phyloP scores from a whole-genome alignment of 805 yeast genomes.

The Wickerhamiella musiphila region DNA sequence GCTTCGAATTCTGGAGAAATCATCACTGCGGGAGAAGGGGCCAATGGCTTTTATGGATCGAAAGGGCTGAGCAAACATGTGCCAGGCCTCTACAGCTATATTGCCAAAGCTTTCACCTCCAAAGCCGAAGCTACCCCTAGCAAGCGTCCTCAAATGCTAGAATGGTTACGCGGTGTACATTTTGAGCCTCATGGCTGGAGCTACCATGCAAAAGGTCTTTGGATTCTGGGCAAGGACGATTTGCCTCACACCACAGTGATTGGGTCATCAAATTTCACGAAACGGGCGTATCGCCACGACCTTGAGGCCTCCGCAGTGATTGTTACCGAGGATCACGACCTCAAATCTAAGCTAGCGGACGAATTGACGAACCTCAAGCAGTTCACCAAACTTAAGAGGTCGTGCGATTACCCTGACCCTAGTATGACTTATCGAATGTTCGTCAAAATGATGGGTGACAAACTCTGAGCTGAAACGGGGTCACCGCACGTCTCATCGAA shows the following conservation, averaged over 20 bases:
- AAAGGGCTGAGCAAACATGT: slow-evolving; percentile 63
- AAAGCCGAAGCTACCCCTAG: slow-evolving; percentile 31
- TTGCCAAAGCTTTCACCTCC: slow-evolving; percentile 51
- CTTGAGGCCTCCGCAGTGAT: slow-evolving; percentile 75
- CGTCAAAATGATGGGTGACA: slow-evolving; percentile 18
- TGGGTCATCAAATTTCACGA: slow-evolving; percentile 89
- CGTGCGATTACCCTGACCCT: slow-evolving; percentile 56
- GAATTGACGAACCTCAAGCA: slow-evolving; percentile 48
- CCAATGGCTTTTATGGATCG: slow-evolving; percentile 82
- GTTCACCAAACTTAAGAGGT: slow-evolving; percentile 34
- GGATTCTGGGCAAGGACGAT: slow-evolving; percentile 31
- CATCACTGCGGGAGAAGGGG: slow-evolving; percentile 83
- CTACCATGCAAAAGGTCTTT: slow-evolving; percentile 91
- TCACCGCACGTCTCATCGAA: no score
- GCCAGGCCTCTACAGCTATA: slow-evolving; percentile 72
- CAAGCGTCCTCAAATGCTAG: slow-evolving; percentile 35
- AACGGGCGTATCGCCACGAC: slow-evolving; percentile 74
- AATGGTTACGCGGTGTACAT: slow-evolving; percentile 79
- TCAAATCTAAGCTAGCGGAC: slow-evolving; percentile 37
- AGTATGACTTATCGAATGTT: slow-evolving; percentile 28
- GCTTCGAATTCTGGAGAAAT: slow-evolving; percentile 35
- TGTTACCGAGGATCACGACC: slow-evolving; percentile 45
- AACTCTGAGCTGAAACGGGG: slow-evolving; percentile 9
- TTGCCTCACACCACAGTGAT: slow-evolving; percentile 60
- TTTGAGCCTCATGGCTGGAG: slow-evolving; percentile 84